phyloP scores from a whole-genome alignment of 164 flowering plant genomes.

The Stephania yunnanensis region DNA sequence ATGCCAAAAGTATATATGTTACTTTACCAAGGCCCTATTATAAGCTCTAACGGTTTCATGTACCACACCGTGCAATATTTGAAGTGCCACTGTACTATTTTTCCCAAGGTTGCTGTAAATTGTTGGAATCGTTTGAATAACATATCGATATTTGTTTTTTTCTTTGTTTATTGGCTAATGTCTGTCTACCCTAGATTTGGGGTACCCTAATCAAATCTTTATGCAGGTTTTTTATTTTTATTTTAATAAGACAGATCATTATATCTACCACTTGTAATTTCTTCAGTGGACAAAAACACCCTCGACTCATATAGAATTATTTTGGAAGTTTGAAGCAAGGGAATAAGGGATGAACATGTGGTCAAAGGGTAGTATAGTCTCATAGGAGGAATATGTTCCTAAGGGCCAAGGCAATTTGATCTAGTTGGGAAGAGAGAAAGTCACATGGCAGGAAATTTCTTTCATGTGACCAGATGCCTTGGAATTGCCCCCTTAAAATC shows the following conservation, averaged over 20 bases:
- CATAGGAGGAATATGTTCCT: background rate
- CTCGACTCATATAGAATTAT: background rate
- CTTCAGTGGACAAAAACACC: constrained; percentile 18
- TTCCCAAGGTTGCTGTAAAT: too few relatives aligned
- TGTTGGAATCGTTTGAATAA: constrained; percentile 8
- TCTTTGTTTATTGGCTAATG: constrained; percentile 29
- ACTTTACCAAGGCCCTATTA: too few relatives aligned
- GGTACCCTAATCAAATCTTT: constrained; percentile 25
- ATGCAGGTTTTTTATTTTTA: constrained; percentile 1
- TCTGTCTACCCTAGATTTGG: constrained; percentile 17
- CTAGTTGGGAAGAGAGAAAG: constrained; percentile 21
- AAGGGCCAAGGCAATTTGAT: constrained; percentile 12
- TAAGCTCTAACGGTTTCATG: too few relatives aligned
- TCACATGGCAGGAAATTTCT: constrained; percentile 49
- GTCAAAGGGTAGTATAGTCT: constrained; percentile 25
- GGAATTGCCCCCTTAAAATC: background rate
- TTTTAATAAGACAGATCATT: constrained; percentile 20
- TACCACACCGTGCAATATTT: too few relatives aligned
- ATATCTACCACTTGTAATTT: constrained; percentile 22
- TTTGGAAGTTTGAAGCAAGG: constrained; percentile 2
- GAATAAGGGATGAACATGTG: background rate
- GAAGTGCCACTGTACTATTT: too few relatives aligned
- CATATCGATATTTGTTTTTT: background rate
- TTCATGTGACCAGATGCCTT: constrained; percentile 36
- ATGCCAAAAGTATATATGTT: too few relatives aligned